Evolutionary conservation across 306 rosid species (phyloP), one percentile per base, ranked within the genome.

Genomic region (Citrullus amarus): DNA sequence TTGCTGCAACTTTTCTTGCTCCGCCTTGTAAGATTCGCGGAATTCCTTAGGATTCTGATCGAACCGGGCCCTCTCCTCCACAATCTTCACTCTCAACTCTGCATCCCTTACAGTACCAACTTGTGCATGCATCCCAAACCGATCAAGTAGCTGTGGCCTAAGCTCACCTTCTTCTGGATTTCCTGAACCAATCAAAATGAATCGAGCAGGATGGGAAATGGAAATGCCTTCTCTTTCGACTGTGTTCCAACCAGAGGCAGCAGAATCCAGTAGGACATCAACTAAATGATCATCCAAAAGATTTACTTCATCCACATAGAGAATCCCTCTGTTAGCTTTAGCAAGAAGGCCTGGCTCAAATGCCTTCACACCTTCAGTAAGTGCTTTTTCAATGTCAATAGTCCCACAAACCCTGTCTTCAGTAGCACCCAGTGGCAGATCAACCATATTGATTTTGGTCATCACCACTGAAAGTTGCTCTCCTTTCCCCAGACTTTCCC

Each of bases 81-180:
- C 98, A 30, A 94, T 94, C 92, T 89, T 90, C 78, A 94, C 98
- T 84, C 98, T 90, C 77, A 90, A 89, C 84, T 92, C 98, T 2
- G 98, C 96, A 84, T 95, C 98, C 81, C 95, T 88, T 25, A 92
- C 98, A 65, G 98, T 95, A 30, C 98, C 91, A 50, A 95, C 98
- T 70, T 90, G 97, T 16, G 98, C 98, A 78, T 95, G 98, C 98
- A 95, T 95, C 78, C 98, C 98, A 79, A 95, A 95, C 61, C 98
- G 93, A 63, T 95, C 98, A 15, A 95, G 92, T 17, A 95, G 85
- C 80, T 94, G 98, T 41, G 98, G 97, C 89, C 98, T 87, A 51
- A 95, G 98, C 82, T 95, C 98, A 22, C 98, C 98, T 87, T 95
- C 98, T 86, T 92, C 98, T 2, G 98, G 98, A 80, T 95, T 95